Evolutionary conservation across 1,284 basidiomycete species (phyloP).

Genomic region (Ustilago bromivora): DNA sequence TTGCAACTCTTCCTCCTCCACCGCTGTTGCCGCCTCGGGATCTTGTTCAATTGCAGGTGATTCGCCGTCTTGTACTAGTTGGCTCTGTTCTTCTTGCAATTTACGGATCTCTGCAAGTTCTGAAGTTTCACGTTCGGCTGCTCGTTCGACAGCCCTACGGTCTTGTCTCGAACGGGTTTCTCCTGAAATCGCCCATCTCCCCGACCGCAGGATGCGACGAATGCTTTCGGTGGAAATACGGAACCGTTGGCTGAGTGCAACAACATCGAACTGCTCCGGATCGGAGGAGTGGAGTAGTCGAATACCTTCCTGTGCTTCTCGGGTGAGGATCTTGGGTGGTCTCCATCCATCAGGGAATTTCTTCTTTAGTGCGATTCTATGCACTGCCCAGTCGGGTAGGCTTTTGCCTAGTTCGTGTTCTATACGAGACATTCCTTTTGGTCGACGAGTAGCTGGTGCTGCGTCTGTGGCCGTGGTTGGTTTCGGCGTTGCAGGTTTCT

Average conservation of each 20-base stretch:
- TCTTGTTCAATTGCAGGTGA: constrained; percentile 38
- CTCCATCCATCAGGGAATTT: constrained; percentile 66
- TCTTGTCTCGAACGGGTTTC: constrained; percentile 43
- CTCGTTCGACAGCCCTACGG: constrained; percentile 37
- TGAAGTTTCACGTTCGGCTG: constrained; percentile 30
- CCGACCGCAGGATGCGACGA: constrained; percentile 59
- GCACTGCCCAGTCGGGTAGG: constrained; percentile 58
- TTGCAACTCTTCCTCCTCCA: constrained; percentile 11
- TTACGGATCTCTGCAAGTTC: constrained; percentile 42
- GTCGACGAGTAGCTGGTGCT: constrained; percentile 29
- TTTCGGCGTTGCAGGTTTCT: constrained; percentile 8
- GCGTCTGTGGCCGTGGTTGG: background rate
- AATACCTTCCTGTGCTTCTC: constrained; percentile 66
- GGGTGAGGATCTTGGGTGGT: constrained; percentile 63
- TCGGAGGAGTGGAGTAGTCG: constrained; percentile 60
- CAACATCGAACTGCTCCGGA: constrained; percentile 57
- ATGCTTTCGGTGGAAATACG: constrained; percentile 61
- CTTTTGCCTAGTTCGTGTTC: constrained; percentile 57
- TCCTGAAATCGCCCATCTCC: constrained; percentile 40
- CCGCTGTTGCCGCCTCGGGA: constrained; percentile 11
- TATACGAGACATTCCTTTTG: constrained; percentile 60
- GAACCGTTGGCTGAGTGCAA: constrained; percentile 56
- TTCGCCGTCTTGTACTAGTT: constrained; percentile 40
- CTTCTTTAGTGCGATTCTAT: constrained; percentile 56
- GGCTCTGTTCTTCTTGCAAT: constrained; percentile 32